phyloP scores from a whole-genome alignment of 2,329 filamentous ascomycete species.

The Ophiostoma ulmi region DNA sequence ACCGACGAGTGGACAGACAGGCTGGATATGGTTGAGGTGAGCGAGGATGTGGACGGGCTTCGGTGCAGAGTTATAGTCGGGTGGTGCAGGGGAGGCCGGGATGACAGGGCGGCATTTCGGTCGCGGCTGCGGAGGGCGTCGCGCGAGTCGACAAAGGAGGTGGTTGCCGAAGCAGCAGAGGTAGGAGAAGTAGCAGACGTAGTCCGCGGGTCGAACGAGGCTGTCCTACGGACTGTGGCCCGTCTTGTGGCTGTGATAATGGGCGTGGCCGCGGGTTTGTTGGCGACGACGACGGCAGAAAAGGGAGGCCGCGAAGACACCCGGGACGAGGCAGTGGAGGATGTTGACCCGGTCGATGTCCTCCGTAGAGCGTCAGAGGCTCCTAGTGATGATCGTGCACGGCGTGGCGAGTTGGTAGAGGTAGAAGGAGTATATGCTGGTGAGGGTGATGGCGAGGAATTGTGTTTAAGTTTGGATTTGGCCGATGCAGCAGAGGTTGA shows the following conservation, averaged over 20 bases:
- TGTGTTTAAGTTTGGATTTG: neutral
- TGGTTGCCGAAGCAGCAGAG: conserved; percentile 22
- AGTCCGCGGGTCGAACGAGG: neutral
- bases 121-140: conserved; percentile 29
- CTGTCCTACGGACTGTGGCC: neutral
- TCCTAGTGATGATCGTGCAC: neutral
- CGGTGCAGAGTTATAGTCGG: conserved; percentile 16
- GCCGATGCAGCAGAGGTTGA: neutral
- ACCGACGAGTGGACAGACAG: conserved; percentile 3
- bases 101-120: conserved; percentile 37
- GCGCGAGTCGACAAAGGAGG: conserved; percentile 27
- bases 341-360: neutral
- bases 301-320: neutral
- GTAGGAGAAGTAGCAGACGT: neutral
- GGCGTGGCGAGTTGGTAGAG: conserved; percentile 6
- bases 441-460: too few species aligned
- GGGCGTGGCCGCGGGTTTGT: neutral
- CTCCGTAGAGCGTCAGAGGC: neutral
- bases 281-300: neutral
- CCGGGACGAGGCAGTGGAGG: conserved; percentile 8
- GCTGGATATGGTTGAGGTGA: conserved; percentile 17
- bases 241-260: neutral
- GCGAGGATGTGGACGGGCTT: neutral
- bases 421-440: neutral
- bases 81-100: conserved; percentile 15